Percentiles rank a stretch among this genome's conserved stretches.
Evolutionary conservation across 2,329 filamentous ascomycete species (phyloP).

Genomic region (Pseudogymnoascus sp.): DNA sequence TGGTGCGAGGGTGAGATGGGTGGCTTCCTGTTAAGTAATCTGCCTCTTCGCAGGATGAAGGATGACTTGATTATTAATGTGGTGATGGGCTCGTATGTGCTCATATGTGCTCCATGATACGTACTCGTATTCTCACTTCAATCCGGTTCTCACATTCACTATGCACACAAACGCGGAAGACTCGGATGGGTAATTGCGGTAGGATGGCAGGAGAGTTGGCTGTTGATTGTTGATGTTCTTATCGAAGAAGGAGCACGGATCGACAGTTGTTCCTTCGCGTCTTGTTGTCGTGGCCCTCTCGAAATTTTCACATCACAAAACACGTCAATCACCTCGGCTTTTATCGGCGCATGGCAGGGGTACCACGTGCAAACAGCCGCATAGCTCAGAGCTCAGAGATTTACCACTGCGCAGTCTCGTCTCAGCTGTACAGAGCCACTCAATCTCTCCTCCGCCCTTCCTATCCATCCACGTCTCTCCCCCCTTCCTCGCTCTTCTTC

Average conservation of each 20-base stretch:
- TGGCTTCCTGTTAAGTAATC: not conserved
- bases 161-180: too few species aligned
- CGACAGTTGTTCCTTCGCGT: not conserved
- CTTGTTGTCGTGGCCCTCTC: not conserved
- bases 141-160: too few species aligned
- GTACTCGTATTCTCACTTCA: not conserved
- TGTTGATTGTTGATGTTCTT: too few species aligned
- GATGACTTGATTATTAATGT: not conserved
- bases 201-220: not conserved
- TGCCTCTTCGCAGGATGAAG: not conserved
- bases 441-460: not conserved
- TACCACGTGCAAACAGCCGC: not conserved
- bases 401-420: not conserved
- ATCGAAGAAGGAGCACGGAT: not conserved
- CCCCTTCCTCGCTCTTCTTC: too few species aligned
- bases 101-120: too few species aligned
- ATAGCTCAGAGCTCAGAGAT: not conserved
- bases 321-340: not conserved
- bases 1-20: not conserved
- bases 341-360: not conserved
- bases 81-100: not conserved
- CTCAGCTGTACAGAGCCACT: not conserved
- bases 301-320: not conserved
- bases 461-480: too few species aligned
- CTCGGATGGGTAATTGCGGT: too few species aligned